Base-by-base conservation (phyloP, 139 green algal genomes). In the Nannochloris sp. region DNA sequence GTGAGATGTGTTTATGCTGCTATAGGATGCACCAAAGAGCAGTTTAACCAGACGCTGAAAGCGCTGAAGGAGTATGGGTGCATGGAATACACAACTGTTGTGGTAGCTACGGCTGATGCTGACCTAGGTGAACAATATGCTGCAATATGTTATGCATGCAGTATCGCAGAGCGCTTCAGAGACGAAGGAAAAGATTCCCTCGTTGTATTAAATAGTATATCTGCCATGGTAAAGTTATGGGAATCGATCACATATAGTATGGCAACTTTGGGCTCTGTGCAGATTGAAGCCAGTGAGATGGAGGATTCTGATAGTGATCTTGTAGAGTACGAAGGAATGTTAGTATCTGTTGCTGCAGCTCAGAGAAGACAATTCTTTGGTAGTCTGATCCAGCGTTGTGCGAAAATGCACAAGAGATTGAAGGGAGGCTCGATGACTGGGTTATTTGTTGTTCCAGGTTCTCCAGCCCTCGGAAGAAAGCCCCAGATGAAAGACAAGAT, bases 301-400 rank as follows among this genome's bases (percentile, higher is more conserved):
- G 25, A 21, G n/a, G n/a, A 48, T 19, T 10, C 23, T n/a, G 64
- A 37, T 36, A 74, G 86, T 44, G 72, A 84, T 56, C 55, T 93
- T 57, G 86, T 93, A 46, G 81, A 90, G 54, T 88, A 87, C 21
- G 79, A 89, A 71, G 86, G 86, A 49, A 93, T 92, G 84, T 82
- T 95, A 27, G 81, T 95, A 43, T 89, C 84, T 4, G 87, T 79
- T 6, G 63, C 76, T 21, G 81, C 76, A 12, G 81, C 81, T 2
- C 68, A 84, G 68, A 69, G 81, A 21, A 73, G 81, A 40, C 83
- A 81, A 18, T 95, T 93, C 71, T 85, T 91, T 69, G 82, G 80
- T 37, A 83, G 78, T 16, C 75, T 96, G 36, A 80, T 96, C 58
- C 82, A 95, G 80, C 75, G 88, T 2, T 66, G 80, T 4, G 86